Percentiles rank a stretch among this genome's conserved stretches.
Evolutionary conservation across 2,329 filamentous ascomycete genomes (phyloP).

Genomic region (Hypoxylon rubiginosum): DNA sequence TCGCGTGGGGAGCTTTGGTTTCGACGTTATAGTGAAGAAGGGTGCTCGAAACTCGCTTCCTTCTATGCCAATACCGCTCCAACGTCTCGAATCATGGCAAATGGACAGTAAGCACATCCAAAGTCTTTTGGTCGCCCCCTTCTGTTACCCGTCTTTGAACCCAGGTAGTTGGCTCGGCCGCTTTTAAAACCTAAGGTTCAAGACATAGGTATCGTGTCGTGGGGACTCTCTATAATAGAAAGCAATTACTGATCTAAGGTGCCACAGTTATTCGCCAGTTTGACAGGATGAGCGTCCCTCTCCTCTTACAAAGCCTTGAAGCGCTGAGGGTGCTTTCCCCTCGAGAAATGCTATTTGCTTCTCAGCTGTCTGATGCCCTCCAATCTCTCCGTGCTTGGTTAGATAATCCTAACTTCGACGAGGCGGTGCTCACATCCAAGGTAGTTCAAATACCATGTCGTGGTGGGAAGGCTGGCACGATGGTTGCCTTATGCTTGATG

Average conservation of each 20-base stretch:
- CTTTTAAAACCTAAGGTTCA: neutral
- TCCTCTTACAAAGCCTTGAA: slow-evolving; percentile 56
- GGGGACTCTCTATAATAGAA: neutral
- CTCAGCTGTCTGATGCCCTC: slow-evolving; percentile 58
- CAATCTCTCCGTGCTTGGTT: slow-evolving; percentile 55
- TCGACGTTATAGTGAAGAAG: slow-evolving; percentile 73
- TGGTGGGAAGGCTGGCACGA: slow-evolving; percentile 47
- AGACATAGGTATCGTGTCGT: neutral
- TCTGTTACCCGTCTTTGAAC: neutral
- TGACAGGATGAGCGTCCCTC: slow-evolving; percentile 58
- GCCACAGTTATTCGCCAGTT: slow-evolving; percentile 63
- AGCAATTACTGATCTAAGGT: slow-evolving; percentile 20
- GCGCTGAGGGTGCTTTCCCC: slow-evolving; percentile 55
- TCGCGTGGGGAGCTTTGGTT: slow-evolving; percentile 65
- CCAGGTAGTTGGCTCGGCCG: neutral
- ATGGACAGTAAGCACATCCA: slow-evolving; percentile 53
- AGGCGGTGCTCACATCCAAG: slow-evolving; percentile 56
- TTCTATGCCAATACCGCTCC: slow-evolving; percentile 66
- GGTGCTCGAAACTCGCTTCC: slow-evolving; percentile 72
- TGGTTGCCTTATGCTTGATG: slow-evolving; percentile 72
- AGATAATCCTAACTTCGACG: slow-evolving; percentile 58
- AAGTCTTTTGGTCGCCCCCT: neutral
- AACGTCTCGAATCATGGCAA: slow-evolving; percentile 68
- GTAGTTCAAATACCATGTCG: slow-evolving; percentile 58
- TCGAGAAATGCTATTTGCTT: slow-evolving; percentile 61